Percentiles rank a stretch among this genome's conserved stretches.
Evolutionary conservation across 495 filamentous ascomycete genomes (phyloP).

Genomic region (Aspergillus indologenus): DNA sequence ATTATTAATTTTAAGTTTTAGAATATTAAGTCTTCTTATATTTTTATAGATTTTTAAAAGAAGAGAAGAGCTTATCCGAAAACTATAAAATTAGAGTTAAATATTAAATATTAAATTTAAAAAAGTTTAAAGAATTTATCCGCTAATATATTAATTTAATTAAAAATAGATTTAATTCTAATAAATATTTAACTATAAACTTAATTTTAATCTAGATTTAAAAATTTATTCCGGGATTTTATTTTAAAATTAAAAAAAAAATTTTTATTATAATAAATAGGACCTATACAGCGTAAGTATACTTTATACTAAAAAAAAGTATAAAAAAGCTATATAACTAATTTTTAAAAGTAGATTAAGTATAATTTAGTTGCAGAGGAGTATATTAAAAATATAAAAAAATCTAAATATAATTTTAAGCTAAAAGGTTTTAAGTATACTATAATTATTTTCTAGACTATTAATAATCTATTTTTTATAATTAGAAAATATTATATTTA

Average conservation of each 20-base stretch:
- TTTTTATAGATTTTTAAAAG: constrained; percentile 9
- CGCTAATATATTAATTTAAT: constrained; percentile 6
- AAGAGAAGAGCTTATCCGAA: constrained; percentile 6
- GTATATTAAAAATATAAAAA: constrained; percentile 6
- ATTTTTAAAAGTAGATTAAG: constrained; percentile 7
- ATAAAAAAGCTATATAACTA: background rate
- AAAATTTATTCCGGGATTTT: constrained; percentile 10
- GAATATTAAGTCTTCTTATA: constrained; percentile 4
- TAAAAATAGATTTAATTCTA: background rate
- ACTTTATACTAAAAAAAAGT: background rate
- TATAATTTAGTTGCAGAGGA: constrained; percentile 5
- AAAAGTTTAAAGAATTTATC: constrained; percentile 13
- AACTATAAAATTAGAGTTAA: constrained; percentile 7
- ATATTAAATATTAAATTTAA: constrained; percentile 1
- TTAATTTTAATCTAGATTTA: background rate
- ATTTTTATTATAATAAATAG: background rate
- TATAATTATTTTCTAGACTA: constrained; percentile 3
- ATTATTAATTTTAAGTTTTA: constrained; percentile 3
- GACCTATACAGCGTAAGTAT: constrained; percentile 9
- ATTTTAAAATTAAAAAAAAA: constrained; percentile 1
- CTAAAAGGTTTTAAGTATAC: constrained; percentile 5
- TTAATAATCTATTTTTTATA: constrained; percentile 8
- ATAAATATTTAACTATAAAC: constrained; percentile 4
- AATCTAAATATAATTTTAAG: constrained; percentile 8
- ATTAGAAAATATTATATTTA: background rate